These are phyloP conservation scores for Wallacemonas collosoma DNA, from an alignment of 208 protist species.

Conservation along the genomic window DNA sequence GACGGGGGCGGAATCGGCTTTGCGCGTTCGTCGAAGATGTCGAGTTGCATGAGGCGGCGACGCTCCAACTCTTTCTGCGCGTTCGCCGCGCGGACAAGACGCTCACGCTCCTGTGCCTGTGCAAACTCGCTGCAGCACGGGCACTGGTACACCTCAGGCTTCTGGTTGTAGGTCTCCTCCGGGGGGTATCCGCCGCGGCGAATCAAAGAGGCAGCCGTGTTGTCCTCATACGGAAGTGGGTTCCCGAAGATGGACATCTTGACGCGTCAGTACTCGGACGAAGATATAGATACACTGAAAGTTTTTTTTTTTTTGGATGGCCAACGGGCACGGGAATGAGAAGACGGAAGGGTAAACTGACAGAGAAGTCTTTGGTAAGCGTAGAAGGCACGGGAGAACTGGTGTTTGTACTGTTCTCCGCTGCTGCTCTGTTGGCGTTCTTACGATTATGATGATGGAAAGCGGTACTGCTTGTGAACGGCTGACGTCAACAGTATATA, in stretches of 20 bases:
- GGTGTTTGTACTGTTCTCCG: no score
- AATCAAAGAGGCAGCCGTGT: slow-evolving; percentile 87
- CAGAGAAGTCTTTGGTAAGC: no score
- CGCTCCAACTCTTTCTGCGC: slow-evolving; percentile 73
- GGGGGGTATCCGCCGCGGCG: slow-evolving; percentile 83
- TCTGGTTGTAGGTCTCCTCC: slow-evolving; percentile 76
- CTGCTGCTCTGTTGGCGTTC: no score
- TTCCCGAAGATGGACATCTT: slow-evolving; percentile 87
- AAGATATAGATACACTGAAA: neutral
- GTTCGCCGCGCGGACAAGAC: slow-evolving; percentile 50
- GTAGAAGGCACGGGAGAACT: no score
- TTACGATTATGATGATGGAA: no score
- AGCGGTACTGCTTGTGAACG: no score
- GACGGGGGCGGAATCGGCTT: slow-evolving; percentile 43
- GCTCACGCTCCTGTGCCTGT: slow-evolving; percentile 58
- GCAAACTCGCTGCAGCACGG: slow-evolving; percentile 83
- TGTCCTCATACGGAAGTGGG: slow-evolving; percentile 84
- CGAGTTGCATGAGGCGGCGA: slow-evolving; percentile 77
- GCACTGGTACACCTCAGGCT: slow-evolving; percentile 82
- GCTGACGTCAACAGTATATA: neutral
- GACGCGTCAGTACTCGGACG: neutral
- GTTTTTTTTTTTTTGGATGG: slow-evolving; percentile 10
- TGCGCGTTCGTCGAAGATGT: slow-evolving; percentile 90
- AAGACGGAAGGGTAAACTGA: no score
- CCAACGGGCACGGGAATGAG: no score